Base-by-base conservation (phyloP, 352 stramenopile genomes). In the Globisporangium alternatum region DNA sequence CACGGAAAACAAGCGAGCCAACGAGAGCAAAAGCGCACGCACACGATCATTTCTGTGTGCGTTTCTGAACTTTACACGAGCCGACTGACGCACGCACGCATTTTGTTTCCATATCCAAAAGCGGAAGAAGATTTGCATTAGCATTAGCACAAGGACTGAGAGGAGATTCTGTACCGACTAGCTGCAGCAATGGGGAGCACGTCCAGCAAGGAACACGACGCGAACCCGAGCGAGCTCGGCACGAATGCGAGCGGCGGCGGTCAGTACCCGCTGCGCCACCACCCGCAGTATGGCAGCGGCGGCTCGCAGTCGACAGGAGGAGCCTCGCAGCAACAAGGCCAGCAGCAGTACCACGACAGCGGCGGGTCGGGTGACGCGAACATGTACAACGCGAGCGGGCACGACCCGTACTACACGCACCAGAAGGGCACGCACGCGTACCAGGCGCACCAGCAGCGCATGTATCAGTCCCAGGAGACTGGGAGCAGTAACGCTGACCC, bases 131-230 rank as follows among this genome's bases (percentile, higher is more conserved):
- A 37, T 37, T 9, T 10, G 31, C 31, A 37, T 37, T 3, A 9
- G 5, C 8, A 56, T 12, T 12, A 56, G 31, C 49, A 30, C 9
- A 28, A 25, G 19, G 22, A 15, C 28, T 39, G 49, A 56, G 49
- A 6, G 21, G 17, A 28, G 31, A 28, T 33, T 25, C 6, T 8
- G 25, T 39, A 21, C 28, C n/a, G 3, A 35, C 45, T 15, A 33
- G 21, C 37, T n/a, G 21, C 2, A 28, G 4, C 30, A 51, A 95
- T 95, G 86, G 86, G 86, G 56, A 95, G 86, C 78, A 83, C 83
- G 28, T 91, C 80, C 37, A 95, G 86, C 69, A 93, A 93, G 66
- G 73, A 89, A 60, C 80, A 88, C 74, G 86, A 95, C 62, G 72
- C 79, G 51, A 90, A 93, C 65, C 86, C 80, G n/a, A 81, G 82